Base-by-base conservation (phyloP, 2,329 filamentous ascomycete species). In the Penicillium brevicompactum region DNA sequence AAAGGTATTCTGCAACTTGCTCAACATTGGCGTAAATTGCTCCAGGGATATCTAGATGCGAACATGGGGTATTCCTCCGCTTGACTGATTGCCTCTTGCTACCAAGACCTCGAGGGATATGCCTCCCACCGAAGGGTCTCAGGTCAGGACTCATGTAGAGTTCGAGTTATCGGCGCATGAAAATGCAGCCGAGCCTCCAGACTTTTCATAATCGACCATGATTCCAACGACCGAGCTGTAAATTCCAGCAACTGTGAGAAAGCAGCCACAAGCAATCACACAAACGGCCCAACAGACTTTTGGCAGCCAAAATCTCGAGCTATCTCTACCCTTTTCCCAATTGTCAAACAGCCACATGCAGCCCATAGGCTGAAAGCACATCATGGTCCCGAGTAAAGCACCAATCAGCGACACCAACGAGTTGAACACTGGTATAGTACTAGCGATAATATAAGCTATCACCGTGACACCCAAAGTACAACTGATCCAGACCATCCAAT, bases 231-330 rank as follows among this genome's bases (percentile, higher is more conserved):
- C 62, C 0, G 76, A 76, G 0, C 75, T 77, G 43, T 79, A 80
- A 0, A 76, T 79, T 0, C 78, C 78, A 3, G 67, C 74, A 42
- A 80, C 57, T 67, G 74, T 79, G n/a, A 79, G 57, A 54, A 80
- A 80, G 0, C 59, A 68, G 5, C 76, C 76, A 0, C 61, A 53
- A 2, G 70, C 46, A 16, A 78, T 67, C 13, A 78, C 67, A 37
- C 75, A 77, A 1, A 49, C 38, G 46, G 62, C 61, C 58, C 61
- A 67, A 9, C 50, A 46, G 1, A 59, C 60, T 55, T 60, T 60
- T 4, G 56, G 30, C 5, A 38, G 48, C 62, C 62, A 67, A 1
- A 57, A 61, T 24, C 57, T 59, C 6, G 57, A 59, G 7, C 66
- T 32, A 4, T 22, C 38, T 22, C 57, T 65, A 3, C 59, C 58